A percentile compares a stretch with the other conserved stretches of the same genome.
These are phyloP conservation scores for Dictyostelium capitatum DNA, from an alignment of 78 protist genomes.

Conservation along the genomic window DNA sequence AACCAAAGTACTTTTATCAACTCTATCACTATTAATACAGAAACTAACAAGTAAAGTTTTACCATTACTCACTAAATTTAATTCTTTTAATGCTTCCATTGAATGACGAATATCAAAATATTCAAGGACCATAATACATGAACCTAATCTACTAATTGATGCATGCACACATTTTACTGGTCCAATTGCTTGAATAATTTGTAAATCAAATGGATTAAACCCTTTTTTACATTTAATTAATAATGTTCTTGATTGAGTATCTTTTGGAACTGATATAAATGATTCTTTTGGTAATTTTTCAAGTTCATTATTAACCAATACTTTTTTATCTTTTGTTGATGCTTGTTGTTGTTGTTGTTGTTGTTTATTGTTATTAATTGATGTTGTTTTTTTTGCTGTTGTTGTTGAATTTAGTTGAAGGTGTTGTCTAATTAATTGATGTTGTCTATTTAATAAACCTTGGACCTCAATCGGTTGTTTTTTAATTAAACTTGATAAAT, in stretches of 20 bases:
- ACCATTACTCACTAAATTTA: slow-evolving; percentile 23
- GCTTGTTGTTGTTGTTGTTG: not conserved
- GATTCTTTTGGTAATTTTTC: not conserved
- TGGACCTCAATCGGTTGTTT: slow-evolving; percentile 5
- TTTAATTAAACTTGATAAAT: not conserved
- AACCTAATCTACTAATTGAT: slow-evolving; percentile 24
- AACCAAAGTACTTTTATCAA: slow-evolving; percentile 91
- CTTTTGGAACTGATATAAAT: slow-evolving; percentile 49
- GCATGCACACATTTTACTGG: slow-evolving; percentile 31
- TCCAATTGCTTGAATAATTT: slow-evolving; percentile 47
- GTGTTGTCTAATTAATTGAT: not conserved
- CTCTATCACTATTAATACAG: slow-evolving; percentile 61
- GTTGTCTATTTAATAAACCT: not conserved
- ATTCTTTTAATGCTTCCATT: slow-evolving; percentile 59
- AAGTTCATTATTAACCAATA: no score
- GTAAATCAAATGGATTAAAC: not conserved
- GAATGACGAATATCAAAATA: slow-evolving; percentile 90
- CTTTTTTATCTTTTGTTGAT: no score
- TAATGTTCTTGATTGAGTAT: slow-evolving; percentile 75
- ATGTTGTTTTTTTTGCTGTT: not conserved
- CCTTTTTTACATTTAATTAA: slow-evolving; percentile 73
- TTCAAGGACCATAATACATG: no score
- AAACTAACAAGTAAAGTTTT: slow-evolving; percentile 67
- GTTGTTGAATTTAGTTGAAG: not conserved
- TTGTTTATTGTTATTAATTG: not conserved